Base-by-base conservation (phyloP, 78 protist genomes). In the Salpingoeca rosetta region DNA sequence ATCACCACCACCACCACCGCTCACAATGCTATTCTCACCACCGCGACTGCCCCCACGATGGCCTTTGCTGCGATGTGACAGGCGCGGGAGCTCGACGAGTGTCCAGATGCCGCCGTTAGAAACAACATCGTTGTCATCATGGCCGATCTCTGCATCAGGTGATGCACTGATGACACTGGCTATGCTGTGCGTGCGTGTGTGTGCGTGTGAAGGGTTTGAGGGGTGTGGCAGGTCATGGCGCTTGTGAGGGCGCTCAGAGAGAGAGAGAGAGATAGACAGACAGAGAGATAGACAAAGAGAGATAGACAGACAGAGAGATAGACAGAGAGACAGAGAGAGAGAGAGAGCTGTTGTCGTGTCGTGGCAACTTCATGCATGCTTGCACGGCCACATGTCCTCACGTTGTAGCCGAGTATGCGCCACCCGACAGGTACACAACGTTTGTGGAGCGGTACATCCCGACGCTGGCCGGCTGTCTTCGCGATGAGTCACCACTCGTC, bases 121-220 rank as follows among this genome's bases (percentile, higher is more conserved):
- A 92, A 92, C 83, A 92, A 92, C 65, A 87, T 88, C 25, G 85
- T 90, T 90, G 91, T 92, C 27, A 88, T 92, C 80, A 86, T 92
- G 93, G 86, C 92, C 73, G 95, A 92, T 41, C 87, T 92, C 37
- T 92, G 95, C 82, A 84, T 92, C 40, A 36, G 78, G 51, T 85
- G 56, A 44, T n/a, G n/a, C n/a, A n/a, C n/a, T n/a, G n/a, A n/a
- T n/a, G n/a, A n/a, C n/a, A n/a, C n/a, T n/a, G n/a, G n/a, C n/a
- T n/a, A n/a, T n/a, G n/a, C n/a, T n/a, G n/a, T n/a, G n/a, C n/a
- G n/a, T n/a, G n/a, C n/a, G n/a, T n/a, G n/a, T n/a, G n/a, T n/a
- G n/a, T n/a, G n/a, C n/a, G n/a, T n/a, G n/a, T n/a, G n/a, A n/a
- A n/a, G n/a, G n/a, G n/a, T n/a, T n/a, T n/a, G n/a, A n/a, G n/a